Base-by-base conservation (phyloP, 805 yeast genomes). In the Cyberlindnera nakhonratchasimensis region DNA sequence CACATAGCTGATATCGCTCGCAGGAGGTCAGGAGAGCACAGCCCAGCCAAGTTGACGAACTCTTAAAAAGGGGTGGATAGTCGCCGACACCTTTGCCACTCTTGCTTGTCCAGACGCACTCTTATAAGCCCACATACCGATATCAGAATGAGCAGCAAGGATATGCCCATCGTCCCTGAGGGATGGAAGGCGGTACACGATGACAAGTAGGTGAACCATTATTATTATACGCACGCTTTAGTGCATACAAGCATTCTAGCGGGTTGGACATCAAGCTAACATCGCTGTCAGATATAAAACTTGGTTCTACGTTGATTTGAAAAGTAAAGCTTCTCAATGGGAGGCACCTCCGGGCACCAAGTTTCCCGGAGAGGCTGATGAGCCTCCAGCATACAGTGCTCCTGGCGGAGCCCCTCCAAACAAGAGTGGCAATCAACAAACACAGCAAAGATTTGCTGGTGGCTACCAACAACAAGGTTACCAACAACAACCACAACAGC, bases 281-380 rank as follows among this genome's bases (percentile, higher is more conserved):
- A n/a, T n/a, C n/a, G n/a, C n/a, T n/a, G 6, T 26, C 29, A 48
- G 49, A 43, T 84, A 84, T 59, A 70, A 73, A 37, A 77, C 84
- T 2, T 87, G 82, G 80, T 91, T 81, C 62, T 91, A 80, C 56
- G 96, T 91, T n/a, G 71, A 88, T 53, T 65, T 85, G 50, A 56
- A 70, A 13, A 76, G 86, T 12, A 82, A 85, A 46, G 69, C 77
- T 51, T 86, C 96, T 0, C 96, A 89, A 62, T 91, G 98, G 98
- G 96, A 86, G 40, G 78, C 80, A 12, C 97, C 96, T 13, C 45
- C 47, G 10, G 83, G 83, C 1, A 77, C 86, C 0, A 59, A 52
- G 2, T 74, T 75, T 58, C 62, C 66, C 9, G 37, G 50, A 7
- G 41, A 48, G 4, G 20, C 42, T 3, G 69, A 70, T 2, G 80